Evolutionary conservation across 1,284 basidiomycete species (phyloP).

Genomic region (Ceratobasidium sp.): DNA sequence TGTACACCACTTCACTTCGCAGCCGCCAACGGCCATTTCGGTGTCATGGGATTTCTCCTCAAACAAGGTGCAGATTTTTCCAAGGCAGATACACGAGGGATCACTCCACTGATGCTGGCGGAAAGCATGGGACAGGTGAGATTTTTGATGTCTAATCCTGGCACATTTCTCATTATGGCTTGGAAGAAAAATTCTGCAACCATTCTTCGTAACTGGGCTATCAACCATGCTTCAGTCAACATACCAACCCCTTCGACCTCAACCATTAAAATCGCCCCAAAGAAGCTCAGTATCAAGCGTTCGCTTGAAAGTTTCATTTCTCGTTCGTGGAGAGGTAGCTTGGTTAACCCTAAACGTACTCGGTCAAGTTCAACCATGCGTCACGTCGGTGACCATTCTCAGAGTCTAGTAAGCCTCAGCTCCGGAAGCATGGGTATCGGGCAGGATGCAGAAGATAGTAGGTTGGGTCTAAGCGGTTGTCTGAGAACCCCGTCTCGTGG

Average conservation of each 20-base stretch:
- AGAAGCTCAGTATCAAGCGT: slow-evolving; percentile 37
- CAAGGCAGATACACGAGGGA: slow-evolving; percentile 83
- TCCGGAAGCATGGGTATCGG: background rate
- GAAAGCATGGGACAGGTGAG: slow-evolving; percentile 53
- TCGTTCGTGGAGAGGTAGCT: slow-evolving; percentile 1
- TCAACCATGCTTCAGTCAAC: background rate
- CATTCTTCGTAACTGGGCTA: slow-evolving; percentile 13
- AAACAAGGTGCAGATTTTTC: slow-evolving; percentile 79
- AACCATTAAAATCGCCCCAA: slow-evolving; percentile 12
- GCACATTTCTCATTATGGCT: background rate
- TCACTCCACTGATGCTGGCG: slow-evolving; percentile 69
- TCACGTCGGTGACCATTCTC: background rate
- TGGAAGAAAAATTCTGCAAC: slow-evolving; percentile 2
- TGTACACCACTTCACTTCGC: slow-evolving; percentile 91
- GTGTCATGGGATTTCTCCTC: slow-evolving; percentile 78
- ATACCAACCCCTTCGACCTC: background rate
- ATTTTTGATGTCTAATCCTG: slow-evolving; percentile 51
- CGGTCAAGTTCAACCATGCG: background rate
- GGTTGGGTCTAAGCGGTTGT: background rate
- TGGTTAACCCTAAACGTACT: background rate
- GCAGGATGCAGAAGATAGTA: background rate
- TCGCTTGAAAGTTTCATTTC: slow-evolving; percentile 38
- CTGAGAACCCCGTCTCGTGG: background rate
- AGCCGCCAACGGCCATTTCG: slow-evolving; percentile 85
- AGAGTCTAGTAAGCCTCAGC: background rate